Conservation (phyloP, 305 asterid genomes). For the Fraxinus greggii region DNA sequence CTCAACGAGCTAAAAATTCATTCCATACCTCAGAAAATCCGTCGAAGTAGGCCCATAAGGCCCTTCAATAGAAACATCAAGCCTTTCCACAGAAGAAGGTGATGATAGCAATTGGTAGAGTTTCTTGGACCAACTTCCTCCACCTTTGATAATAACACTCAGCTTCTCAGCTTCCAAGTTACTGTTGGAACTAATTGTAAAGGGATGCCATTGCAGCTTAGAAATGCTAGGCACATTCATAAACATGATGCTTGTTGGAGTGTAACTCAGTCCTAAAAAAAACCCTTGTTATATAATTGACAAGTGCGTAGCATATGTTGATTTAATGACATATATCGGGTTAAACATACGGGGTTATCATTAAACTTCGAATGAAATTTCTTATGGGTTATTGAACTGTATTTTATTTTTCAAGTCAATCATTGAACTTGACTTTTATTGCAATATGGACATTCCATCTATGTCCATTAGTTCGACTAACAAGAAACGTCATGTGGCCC, state of each 20-base stretch:
- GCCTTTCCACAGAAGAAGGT: slow-evolving; percentile 46
- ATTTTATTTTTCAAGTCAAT: background rate
- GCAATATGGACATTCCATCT: background rate
- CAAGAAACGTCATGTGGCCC: background rate
- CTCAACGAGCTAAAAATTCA: background rate
- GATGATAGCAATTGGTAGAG: slow-evolving; percentile 59
- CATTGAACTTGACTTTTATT: background rate
- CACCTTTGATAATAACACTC: slow-evolving; percentile 62
- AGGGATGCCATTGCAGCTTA: slow-evolving; percentile 92
- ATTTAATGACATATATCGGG: background rate
- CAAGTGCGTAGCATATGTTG: background rate
- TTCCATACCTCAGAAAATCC: slow-evolving; percentile 48
- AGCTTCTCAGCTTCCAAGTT: slow-evolving; percentile 64
- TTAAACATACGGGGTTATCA: background rate
- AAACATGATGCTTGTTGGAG: slow-evolving; percentile 78
- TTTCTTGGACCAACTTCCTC: slow-evolving; percentile 72
- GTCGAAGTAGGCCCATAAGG: slow-evolving; percentile 86
- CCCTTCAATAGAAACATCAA: slow-evolving; percentile 67
- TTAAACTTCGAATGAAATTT: too few relatives aligned
- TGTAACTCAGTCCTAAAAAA: slow-evolving; percentile 49
- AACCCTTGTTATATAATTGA: background rate
- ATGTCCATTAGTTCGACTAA: background rate
- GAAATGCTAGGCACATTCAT: slow-evolving; percentile 71
- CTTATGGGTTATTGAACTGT: background rate
- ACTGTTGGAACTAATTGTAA: slow-evolving; percentile 66